These are phyloP conservation scores for Dryas integrifolia DNA, from an alignment of 331 rosid species.

Conservation along the genomic window DNA sequence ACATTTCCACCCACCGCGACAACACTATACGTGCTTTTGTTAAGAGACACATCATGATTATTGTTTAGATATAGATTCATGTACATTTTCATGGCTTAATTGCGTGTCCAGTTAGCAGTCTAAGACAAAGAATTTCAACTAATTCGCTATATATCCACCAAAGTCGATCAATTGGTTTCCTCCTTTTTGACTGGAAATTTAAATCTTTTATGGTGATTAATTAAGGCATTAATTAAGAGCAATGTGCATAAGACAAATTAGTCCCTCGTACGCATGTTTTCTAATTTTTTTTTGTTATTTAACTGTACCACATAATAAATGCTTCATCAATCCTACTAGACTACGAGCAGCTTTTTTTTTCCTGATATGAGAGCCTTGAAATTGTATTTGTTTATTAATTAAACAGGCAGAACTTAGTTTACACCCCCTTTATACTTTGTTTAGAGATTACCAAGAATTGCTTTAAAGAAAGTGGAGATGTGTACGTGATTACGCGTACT, in stretches of 20 bases:
- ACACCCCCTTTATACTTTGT: too few species aligned
- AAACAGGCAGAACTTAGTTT: too few species aligned
- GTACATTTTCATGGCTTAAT: constrained; percentile 28
- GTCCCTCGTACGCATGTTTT: neutral
- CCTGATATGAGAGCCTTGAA: too few species aligned
- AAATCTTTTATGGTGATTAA: neutral
- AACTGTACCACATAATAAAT: too few species aligned
- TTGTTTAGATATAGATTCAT: constrained; percentile 10
- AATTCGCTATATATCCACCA: neutral
- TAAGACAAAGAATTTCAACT: neutral
- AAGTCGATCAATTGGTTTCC: constrained; percentile 16
- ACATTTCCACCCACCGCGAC: constrained; percentile 37
- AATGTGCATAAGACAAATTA: neutral
- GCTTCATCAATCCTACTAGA: too few species aligned
- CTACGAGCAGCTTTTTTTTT: too few species aligned
- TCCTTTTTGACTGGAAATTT: constrained; percentile 41
- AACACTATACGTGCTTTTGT: neutral
- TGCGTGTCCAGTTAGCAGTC: constrained; percentile 23
- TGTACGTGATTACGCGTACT: too few species aligned
- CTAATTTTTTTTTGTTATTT: neutral
- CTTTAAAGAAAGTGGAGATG: too few species aligned
- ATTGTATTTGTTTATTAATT: too few species aligned
- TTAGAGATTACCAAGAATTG: too few species aligned
- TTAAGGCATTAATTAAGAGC: neutral
- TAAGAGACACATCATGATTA: constrained; percentile 15